These are phyloP conservation scores for Nematocida displodere DNA, from an alignment of 371 early-diverging fungal species.

Conservation along the genomic window DNA sequence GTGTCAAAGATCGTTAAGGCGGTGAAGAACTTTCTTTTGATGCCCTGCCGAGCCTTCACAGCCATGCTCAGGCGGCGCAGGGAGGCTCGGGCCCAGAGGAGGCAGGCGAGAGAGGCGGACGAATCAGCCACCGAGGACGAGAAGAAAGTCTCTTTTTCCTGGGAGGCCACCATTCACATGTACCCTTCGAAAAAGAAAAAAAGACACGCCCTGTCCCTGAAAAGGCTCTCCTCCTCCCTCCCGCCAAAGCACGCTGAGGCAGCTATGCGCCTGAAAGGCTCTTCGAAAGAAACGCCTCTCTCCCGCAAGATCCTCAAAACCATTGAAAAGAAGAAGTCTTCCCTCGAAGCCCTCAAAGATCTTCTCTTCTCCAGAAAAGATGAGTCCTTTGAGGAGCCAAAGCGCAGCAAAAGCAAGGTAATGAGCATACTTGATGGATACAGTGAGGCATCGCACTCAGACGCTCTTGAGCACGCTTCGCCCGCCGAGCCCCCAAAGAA, in stretches of 20 bases:
- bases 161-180: too few species aligned
- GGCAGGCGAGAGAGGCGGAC: too few species aligned
- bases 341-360: neutral
- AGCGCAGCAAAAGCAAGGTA: slow-evolving; percentile 6
- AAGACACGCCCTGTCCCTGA: neutral
- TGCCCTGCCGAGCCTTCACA: too few species aligned
- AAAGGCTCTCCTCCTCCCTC: slow-evolving; percentile 14
- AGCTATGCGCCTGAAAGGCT: slow-evolving; percentile 8
- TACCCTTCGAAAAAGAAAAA: neutral
- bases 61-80: too few species aligned
- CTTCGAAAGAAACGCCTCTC: slow-evolving; percentile 22
- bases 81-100: too few species aligned
- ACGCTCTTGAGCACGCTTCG: neutral
- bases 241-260: slow-evolving; percentile 2
- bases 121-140: too few species aligned
- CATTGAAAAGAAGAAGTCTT: neutral
- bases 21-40: too few species aligned
- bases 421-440: slow-evolving; percentile 42
- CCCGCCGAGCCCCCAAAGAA: too few species aligned
- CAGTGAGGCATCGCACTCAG: slow-evolving; percentile 1
- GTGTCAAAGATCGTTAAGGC: too few species aligned
- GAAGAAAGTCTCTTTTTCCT: neutral
- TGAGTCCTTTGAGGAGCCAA: neutral
- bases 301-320: slow-evolving; percentile 2
- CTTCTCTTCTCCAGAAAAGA: neutral